These are phyloP conservation scores for Cytidiella melzeri DNA, from an alignment of 768 basidiomycete species.

Conservation along the genomic window DNA sequence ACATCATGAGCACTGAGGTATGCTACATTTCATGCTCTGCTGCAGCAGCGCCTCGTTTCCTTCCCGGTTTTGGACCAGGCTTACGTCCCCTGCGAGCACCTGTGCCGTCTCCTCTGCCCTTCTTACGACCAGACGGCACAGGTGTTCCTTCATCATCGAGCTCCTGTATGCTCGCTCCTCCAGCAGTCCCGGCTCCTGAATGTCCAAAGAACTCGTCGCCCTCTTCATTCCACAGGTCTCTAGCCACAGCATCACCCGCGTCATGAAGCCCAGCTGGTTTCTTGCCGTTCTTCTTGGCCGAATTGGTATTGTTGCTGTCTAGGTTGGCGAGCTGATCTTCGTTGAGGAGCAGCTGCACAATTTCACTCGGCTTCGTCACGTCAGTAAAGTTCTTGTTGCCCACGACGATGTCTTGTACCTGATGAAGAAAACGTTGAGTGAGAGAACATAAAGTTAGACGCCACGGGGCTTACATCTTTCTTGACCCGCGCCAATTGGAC, in stretches of 20 bases:
- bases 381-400: constrained; percentile 95
- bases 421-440: constrained; percentile 5
- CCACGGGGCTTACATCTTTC: constrained; percentile 68
- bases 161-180: constrained; percentile 15
- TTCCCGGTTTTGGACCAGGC: constrained; percentile 13
- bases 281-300: constrained; percentile 29
- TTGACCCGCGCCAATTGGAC: constrained; percentile 93
- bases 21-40: constrained; percentile 1
- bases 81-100: constrained; percentile 12
- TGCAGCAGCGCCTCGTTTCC: constrained; percentile 8
- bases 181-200: constrained; percentile 24
- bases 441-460: constrained; percentile 7
- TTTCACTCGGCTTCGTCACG: constrained; percentile 91
- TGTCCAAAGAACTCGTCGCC: constrained; percentile 85
- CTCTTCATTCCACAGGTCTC: constrained; percentile 82
- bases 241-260: constrained; percentile 33
- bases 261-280: constrained; percentile 28
- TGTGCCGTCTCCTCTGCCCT: constrained; percentile 6
- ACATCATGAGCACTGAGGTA: background rate
- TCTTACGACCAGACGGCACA: constrained; percentile 15
- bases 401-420: constrained; percentile 99
- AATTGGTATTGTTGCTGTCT: constrained; percentile 39
- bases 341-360: constrained; percentile 89
- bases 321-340: constrained; percentile 86
- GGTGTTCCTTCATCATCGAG: constrained; percentile 22